Evolutionary conservation across 2,329 filamentous ascomycete genomes (phyloP).

Genomic region (Pseudogymnoascus sp.): DNA sequence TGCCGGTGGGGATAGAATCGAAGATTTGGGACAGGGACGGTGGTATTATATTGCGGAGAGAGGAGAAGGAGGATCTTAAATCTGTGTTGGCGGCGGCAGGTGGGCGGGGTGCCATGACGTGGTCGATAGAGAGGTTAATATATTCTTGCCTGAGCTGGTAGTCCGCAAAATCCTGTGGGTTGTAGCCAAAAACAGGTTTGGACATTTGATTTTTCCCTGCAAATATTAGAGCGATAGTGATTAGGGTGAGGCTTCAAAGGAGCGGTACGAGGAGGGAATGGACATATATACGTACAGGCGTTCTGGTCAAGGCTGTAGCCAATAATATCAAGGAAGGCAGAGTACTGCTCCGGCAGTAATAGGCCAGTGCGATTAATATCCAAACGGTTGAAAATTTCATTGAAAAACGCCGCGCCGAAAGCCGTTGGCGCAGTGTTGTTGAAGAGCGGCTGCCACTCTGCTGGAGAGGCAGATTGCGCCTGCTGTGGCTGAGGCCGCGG

Average conservation of each 20-base stretch:
- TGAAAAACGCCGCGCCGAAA: conserved; percentile 14
- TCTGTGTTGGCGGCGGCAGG: not conserved
- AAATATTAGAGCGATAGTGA: not conserved
- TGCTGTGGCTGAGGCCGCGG: not conserved
- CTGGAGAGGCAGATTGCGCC: not conserved
- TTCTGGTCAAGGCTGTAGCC: conserved; percentile 16
- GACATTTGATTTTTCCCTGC: not conserved
- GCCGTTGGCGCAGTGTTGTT: conserved; percentile 13
- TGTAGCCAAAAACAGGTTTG: conserved; percentile 6
- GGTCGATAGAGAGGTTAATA: conserved; percentile 12
- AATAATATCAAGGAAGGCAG: conserved; percentile 18
- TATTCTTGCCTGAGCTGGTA: conserved; percentile 11
- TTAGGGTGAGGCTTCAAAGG: not conserved
- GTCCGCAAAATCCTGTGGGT: conserved; percentile 11
- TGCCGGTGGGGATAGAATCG: not conserved
- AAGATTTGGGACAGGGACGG: not conserved
- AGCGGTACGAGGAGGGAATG: not conserved
- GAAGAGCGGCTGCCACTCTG: conserved; percentile 26
- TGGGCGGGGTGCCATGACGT: conserved; percentile 2
- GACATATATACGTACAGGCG: conserved; percentile 16
- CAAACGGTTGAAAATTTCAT: conserved; percentile 18
- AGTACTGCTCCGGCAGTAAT: conserved; percentile 19
- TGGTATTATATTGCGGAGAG: not conserved
- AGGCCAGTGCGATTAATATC: conserved; percentile 19
- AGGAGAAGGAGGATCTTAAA: not conserved